Conservation (phyloP, 345 rosid species). For the Noccaea bulbosa region DNA sequence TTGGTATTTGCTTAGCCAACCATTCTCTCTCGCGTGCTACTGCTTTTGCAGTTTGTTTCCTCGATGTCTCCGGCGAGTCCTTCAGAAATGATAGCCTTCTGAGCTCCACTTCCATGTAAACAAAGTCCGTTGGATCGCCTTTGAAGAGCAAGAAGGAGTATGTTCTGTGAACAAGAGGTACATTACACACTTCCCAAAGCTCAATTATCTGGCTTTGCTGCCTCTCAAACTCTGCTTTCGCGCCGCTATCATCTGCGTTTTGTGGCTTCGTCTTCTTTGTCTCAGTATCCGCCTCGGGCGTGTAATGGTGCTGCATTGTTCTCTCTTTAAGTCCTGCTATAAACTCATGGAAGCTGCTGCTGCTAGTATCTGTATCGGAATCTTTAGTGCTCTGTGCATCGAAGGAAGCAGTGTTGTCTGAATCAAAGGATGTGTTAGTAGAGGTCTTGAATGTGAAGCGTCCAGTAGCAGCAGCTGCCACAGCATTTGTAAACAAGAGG, state of each 20-base stretch:
- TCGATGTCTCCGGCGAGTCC: slow-evolving; percentile 36
- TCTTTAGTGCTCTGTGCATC: slow-evolving; percentile 52
- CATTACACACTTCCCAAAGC: slow-evolving; percentile 67
- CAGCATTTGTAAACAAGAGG: slow-evolving; percentile 39
- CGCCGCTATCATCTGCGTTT: slow-evolving; percentile 2
- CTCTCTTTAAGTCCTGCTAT: slow-evolving; percentile 29
- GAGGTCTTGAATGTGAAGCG: slow-evolving; percentile 41
- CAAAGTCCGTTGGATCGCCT: slow-evolving; percentile 77
- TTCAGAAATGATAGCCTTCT: slow-evolving; percentile 70
- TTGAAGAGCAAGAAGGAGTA: slow-evolving; percentile 77
- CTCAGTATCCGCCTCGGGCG: slow-evolving; percentile 21
- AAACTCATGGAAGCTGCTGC: slow-evolving; percentile 39
- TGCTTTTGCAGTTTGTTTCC: slow-evolving; percentile 48
- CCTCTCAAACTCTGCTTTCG: slow-evolving; percentile 54
- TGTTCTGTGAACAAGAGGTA: slow-evolving; percentile 75
- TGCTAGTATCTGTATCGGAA: slow-evolving; percentile 43
- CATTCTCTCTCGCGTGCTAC: slow-evolving; percentile 63
- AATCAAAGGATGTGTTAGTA: slow-evolving; percentile 41
- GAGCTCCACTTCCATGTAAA: slow-evolving; percentile 80
- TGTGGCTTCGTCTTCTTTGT: slow-evolving; percentile 5
- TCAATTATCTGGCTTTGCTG: slow-evolving; percentile 62
- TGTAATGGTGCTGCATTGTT: slow-evolving; percentile 28
- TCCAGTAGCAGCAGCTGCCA: slow-evolving; percentile 20
- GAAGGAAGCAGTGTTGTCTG: slow-evolving; percentile 32
- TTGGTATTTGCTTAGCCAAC: slow-evolving; percentile 62